Percentiles rank a stretch among this genome's conserved stretches.
These are phyloP conservation scores for Ilyonectria sp. DNA, from an alignment of 2,329 filamentous ascomycete species.

Conservation along the genomic window DNA sequence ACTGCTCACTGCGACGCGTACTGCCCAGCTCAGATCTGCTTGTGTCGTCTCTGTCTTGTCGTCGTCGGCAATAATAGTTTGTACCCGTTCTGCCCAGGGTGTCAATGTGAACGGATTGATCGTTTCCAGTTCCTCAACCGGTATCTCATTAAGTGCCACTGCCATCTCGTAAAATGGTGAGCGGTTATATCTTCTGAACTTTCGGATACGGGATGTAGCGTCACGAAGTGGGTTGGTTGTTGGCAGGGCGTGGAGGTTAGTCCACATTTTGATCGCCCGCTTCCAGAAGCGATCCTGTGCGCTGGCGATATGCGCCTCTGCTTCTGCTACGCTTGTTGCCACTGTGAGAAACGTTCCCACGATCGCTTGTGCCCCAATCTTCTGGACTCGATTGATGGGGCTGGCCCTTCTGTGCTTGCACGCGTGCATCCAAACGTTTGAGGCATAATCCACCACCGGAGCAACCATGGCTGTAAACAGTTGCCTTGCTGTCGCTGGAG, in stretches of 20 bases:
- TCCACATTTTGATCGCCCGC: constrained; percentile 30
- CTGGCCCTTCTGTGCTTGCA: constrained; percentile 34
- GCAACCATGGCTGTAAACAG: constrained; percentile 43
- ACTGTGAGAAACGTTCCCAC: constrained; percentile 37
- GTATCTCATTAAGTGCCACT: constrained; percentile 24
- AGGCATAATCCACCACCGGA: constrained; percentile 46
- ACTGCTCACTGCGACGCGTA: constrained; percentile 35
- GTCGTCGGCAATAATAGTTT: constrained; percentile 10
- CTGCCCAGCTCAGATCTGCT: constrained; percentile 19
- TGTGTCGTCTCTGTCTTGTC: constrained; percentile 17
- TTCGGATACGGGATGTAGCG: constrained; percentile 25
- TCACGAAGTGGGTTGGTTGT: constrained; percentile 24
- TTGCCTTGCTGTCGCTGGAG: constrained; percentile 40
- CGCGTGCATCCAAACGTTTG: background rate
- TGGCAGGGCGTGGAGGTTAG: constrained; percentile 23
- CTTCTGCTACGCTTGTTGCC: constrained; percentile 38
- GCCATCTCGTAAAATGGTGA: constrained; percentile 4
- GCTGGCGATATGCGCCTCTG: constrained; percentile 38
- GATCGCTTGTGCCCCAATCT: constrained; percentile 35
- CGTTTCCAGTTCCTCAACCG: constrained; percentile 28
- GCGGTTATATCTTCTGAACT: constrained; percentile 23
- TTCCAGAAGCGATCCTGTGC: constrained; percentile 36
- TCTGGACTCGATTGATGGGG: constrained; percentile 29
- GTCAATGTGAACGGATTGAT: constrained; percentile 33
- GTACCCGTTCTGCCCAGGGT: constrained; percentile 25